A percentile compares a stretch with the other conserved stretches of the same genome.
These are phyloP conservation scores for Geotrichum restrictum DNA, from an alignment of 1,139 yeast species.

Conservation along the genomic window DNA sequence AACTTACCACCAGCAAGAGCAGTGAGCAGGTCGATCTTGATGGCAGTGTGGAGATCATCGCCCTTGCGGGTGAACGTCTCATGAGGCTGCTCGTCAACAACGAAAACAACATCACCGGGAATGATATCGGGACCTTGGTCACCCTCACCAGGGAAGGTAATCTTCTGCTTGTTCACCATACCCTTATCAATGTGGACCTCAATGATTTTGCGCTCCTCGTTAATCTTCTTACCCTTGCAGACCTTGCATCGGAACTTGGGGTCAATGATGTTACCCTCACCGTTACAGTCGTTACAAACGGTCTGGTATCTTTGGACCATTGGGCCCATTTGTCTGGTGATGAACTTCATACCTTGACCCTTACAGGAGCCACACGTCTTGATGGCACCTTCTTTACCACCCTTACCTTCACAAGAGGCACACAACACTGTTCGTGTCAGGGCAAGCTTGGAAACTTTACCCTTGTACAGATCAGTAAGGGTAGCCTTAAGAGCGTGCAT, in stretches of 20 bases:
- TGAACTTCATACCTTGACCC: slow-evolving; percentile 89
- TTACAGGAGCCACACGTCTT: slow-evolving; percentile 80
- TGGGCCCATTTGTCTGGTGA: slow-evolving; percentile 98
- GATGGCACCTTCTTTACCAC: slow-evolving; percentile 91
- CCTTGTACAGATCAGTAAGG: slow-evolving; percentile 64
- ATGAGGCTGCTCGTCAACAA: slow-evolving; percentile 85
- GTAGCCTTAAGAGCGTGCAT: slow-evolving; percentile 82
- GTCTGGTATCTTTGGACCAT: slow-evolving; percentile 98
- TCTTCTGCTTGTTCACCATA: slow-evolving; percentile 91
- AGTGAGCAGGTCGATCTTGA: slow-evolving; percentile 84
- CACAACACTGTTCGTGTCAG: slow-evolving; percentile 88
- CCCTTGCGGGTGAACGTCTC: slow-evolving; percentile 80
- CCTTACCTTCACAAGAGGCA: slow-evolving; percentile 85
- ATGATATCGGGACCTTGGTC: slow-evolving; percentile 94
- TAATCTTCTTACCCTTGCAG: slow-evolving; percentile 87
- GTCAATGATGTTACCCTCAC: slow-evolving; percentile 85
- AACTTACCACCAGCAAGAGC: slow-evolving; percentile 96
- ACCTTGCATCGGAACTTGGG: slow-evolving; percentile 83
- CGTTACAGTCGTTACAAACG: slow-evolving; percentile 87
- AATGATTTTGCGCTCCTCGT: slow-evolving; percentile 82
- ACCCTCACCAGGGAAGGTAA: slow-evolving; percentile 92
- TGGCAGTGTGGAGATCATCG: slow-evolving; percentile 79
- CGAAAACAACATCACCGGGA: slow-evolving; percentile 94
- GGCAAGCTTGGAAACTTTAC: slow-evolving; percentile 90
- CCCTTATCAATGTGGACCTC: slow-evolving; percentile 97